Evolutionary conservation across 129 eudicot species (phyloP), one percentile per base, ranked within the genome.

Genomic region (Sambucus nigra): DNA sequence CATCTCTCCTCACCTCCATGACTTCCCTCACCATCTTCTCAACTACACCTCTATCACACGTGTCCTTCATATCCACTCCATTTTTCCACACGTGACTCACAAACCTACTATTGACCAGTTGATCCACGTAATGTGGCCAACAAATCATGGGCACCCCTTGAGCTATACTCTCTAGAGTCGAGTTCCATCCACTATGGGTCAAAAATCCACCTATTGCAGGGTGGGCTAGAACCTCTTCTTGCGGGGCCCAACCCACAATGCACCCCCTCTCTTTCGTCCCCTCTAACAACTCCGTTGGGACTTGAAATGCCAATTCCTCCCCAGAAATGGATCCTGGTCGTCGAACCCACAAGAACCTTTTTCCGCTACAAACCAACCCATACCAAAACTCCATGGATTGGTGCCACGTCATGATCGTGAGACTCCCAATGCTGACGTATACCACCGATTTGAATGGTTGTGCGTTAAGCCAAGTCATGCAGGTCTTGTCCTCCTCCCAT

Each of bases 131-230:
- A 5, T 47, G 59, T 0, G 92, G 86, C 92, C 86, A 74, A 47
- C 86, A 78, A n/a, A 75, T 47, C 92, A 82, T 82, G 2, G 86
- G 92, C 55, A 82, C 73, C 12, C 92, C 82, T 12, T 62, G 73
- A 1, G 4, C 64, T 25, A 83, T 54, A 57, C 94, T 79, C 71
- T 83, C 94, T 0, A 79, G 22, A 2, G 87, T 83, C 16, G 83
- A 75, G 72, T 83, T 83, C 87, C 87, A 83, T 7, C 87, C 94
- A 35, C 76, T 73, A 25, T 79, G 94, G 0, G 87, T 79, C 15
- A 83, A 47, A 61, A 83, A 83, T 17, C 66, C 80, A 10, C 94
- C 80, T 23, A 83, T 45, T 0, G 87, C 78, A 9, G n/a, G 53
- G 58, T 75, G 94, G 19, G 78, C 87, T 3, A 83, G 38, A 9